A percentile compares a stretch with the other conserved stretches of the same genome.
phyloP scores from a whole-genome alignment of 2,329 filamentous ascomycete species.

The Fusarium tjaetaba region DNA sequence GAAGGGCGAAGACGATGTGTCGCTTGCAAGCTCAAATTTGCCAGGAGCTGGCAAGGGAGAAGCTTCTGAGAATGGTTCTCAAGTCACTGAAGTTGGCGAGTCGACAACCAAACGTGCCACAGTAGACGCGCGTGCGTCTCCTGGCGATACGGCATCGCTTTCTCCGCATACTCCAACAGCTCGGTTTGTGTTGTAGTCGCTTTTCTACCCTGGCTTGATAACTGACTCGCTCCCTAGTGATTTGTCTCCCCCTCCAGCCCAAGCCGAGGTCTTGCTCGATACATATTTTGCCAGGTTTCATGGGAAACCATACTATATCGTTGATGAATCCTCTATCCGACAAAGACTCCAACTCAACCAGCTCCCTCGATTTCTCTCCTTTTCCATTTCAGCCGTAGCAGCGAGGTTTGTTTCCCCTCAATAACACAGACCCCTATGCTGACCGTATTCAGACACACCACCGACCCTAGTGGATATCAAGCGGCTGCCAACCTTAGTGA shows the following conservation, averaged over 20 bases:
- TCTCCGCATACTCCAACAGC: constrained; percentile 42
- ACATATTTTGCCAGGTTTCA: constrained; percentile 84
- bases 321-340: constrained; percentile 80
- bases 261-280: constrained; percentile 74
- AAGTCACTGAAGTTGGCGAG: constrained; percentile 44
- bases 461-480: constrained; percentile 73
- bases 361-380: constrained; percentile 64
- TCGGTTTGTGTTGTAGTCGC: constrained; percentile 27
- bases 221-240: constrained; percentile 50
- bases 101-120: constrained; percentile 54
- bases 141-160: constrained; percentile 37
- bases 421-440: background rate
- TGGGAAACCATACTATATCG: constrained; percentile 82
- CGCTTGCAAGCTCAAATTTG: constrained; percentile 36
- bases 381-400: constrained; percentile 70
- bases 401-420: constrained; percentile 59
- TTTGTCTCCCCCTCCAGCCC: constrained; percentile 57
- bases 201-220: background rate
- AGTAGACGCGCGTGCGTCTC: constrained; percentile 49
- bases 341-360: constrained; percentile 77
- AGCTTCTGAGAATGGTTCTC: constrained; percentile 40
- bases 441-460: constrained; percentile 64
- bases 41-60: constrained; percentile 33
- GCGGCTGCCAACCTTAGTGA: constrained; percentile 75
- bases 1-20: constrained; percentile 59